Conservation (phyloP, 2,329 filamentous ascomycete species). For the Thermoascus crustaceus region DNA sequence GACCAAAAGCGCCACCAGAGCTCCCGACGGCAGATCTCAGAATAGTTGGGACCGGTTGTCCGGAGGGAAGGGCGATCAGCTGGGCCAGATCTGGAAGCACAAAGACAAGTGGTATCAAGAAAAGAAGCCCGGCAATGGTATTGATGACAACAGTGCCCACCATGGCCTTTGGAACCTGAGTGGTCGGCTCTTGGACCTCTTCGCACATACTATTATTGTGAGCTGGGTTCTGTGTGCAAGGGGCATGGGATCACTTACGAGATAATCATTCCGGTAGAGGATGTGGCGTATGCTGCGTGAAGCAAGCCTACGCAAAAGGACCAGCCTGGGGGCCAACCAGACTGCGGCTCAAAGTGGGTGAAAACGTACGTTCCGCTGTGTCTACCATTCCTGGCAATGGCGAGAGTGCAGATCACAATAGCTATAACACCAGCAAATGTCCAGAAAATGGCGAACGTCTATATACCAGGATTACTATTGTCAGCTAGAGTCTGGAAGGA, state of each 20-base stretch:
- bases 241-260: constrained; percentile 45
- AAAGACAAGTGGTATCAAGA: constrained; percentile 61
- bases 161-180: constrained; percentile 66
- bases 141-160: constrained; percentile 60
- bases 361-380: constrained; percentile 57
- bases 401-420: constrained; percentile 55
- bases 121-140: constrained; percentile 57
- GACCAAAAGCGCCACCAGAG: constrained; percentile 57
- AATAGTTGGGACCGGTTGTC: constrained; percentile 61
- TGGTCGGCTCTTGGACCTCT: constrained; percentile 58
- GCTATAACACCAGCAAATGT: constrained; percentile 63
- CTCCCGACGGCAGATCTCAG: constrained; percentile 44
- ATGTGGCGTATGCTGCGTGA: constrained; percentile 65
- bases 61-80: constrained; percentile 53
- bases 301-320: constrained; percentile 65
- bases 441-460: constrained; percentile 67
- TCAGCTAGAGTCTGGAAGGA: no score
- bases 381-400: constrained; percentile 60
- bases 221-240: constrained; percentile 6
- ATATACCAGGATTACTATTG: no score
- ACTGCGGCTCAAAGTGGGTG: constrained; percentile 58
- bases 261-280: constrained; percentile 72
- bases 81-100: constrained; percentile 56
- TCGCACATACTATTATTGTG: constrained; percentile 56
- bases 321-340: constrained; percentile 64